A percentile compares a stretch with the other conserved stretches of the same genome.
These are phyloP conservation scores for Aegilops longissima DNA, from an alignment of 176 grass and related monocot species.

Conservation along the genomic window DNA sequence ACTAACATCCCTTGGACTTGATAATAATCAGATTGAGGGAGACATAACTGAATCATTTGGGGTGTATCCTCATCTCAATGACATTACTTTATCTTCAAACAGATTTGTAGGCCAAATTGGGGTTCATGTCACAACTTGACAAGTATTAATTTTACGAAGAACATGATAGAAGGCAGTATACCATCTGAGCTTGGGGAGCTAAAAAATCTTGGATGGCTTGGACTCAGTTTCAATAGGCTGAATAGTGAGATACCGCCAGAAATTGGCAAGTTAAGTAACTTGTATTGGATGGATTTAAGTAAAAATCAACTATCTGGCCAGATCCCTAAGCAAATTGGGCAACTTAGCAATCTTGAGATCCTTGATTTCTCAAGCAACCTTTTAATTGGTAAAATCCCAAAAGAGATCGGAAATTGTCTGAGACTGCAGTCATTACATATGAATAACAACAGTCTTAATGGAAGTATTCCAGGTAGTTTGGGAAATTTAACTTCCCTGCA, in stretches of 20 bases:
- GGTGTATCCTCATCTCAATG: background rate
- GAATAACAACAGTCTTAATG: constrained; percentile 14
- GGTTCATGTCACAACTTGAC: background rate
- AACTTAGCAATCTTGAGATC: background rate
- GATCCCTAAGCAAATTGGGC: background rate
- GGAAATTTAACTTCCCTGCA: constrained; percentile 23
- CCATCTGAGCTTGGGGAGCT: background rate
- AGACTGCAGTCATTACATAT: background rate
- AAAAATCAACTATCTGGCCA: constrained; percentile 4
- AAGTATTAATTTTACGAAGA: background rate
- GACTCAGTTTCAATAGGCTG: background rate
- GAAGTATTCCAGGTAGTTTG: constrained; percentile 29
- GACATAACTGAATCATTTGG: constrained; percentile 29
- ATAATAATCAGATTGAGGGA: constrained; percentile 25
- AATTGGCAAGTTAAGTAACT: background rate
- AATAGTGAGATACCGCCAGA: background rate
- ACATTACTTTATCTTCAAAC: background rate
- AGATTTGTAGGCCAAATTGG: background rate
- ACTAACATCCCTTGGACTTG: background rate
- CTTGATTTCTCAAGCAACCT: background rate
- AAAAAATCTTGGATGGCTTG: background rate
- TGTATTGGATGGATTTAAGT: background rate
- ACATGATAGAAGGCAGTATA: constrained; percentile 11
- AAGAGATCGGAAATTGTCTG: background rate
- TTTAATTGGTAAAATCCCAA: background rate